These are phyloP conservation scores for Paecilomyces fulvus DNA, from an alignment of 2,329 filamentous ascomycete species.

Conservation along the genomic window DNA sequence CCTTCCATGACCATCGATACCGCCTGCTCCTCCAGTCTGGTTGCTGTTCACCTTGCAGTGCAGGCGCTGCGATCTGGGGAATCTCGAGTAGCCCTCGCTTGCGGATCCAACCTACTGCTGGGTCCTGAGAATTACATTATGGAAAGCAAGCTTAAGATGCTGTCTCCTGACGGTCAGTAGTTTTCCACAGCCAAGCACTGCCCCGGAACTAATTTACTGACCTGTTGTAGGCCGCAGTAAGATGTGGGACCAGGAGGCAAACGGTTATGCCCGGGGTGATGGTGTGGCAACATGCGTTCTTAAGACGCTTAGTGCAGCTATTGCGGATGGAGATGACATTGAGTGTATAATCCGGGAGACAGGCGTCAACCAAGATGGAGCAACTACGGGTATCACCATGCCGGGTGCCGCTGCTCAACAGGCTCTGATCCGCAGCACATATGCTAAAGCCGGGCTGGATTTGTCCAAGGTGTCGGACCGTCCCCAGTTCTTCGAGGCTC, in stretches of 20 bases:
- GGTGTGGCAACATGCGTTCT: conserved; percentile 44
- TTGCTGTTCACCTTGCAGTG: conserved; percentile 27
- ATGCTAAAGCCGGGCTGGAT: conserved; percentile 31
- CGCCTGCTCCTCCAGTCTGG: conserved; percentile 37
- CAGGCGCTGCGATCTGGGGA: conserved; percentile 18
- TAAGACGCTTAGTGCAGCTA: conserved; percentile 42
- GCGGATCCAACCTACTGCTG: conserved; percentile 18
- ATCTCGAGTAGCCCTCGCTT: conserved; percentile 19
- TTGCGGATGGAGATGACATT: conserved; percentile 40
- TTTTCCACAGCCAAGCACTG: background rate
- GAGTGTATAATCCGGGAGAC: conserved; percentile 30
- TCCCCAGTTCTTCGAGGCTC: conserved; percentile 38
- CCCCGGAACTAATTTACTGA: background rate
- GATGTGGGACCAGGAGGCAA: conserved; percentile 38
- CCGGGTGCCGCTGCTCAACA: conserved; percentile 31
- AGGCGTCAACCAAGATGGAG: conserved; percentile 29
- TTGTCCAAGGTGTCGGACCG: conserved; percentile 15
- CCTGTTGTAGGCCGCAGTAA: conserved; percentile 5
- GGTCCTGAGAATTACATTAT: conserved; percentile 12
- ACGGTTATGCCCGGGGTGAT: conserved; percentile 47
- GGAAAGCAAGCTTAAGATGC: too few relatives aligned
- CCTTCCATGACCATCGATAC: conserved; percentile 40
- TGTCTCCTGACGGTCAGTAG: background rate
- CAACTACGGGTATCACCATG: conserved; percentile 27
- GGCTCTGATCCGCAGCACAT: conserved; percentile 31